Evolutionary conservation across 768 basidiomycete genomes (phyloP).

Genomic region (Rhizopogon vulgaris): DNA sequence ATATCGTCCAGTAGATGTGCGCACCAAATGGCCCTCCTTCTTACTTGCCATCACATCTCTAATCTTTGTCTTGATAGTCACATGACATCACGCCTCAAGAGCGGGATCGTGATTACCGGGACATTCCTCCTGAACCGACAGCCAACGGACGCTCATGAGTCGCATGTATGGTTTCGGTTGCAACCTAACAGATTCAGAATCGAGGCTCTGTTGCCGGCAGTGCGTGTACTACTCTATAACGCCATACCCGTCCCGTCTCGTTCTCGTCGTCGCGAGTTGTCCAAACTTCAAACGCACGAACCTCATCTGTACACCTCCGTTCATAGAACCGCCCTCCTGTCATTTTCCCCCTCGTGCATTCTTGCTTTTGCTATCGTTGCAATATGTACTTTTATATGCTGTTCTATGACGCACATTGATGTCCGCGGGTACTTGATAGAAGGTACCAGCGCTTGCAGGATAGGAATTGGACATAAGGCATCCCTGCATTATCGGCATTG

Average conservation of each 20-base stretch:
- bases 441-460: no score
- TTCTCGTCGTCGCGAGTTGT: no score
- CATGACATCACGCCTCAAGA: slow-evolving; percentile 15
- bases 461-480: no score
- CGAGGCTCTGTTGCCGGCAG: no score
- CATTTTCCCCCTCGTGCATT: not conserved
- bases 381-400: not conserved
- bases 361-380: not conserved
- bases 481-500: not conserved
- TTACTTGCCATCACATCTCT: not conserved
- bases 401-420: no score
- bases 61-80: slow-evolving; percentile 8
- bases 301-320: not conserved
- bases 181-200: no score
- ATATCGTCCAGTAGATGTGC: slow-evolving; percentile 21
- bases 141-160: slow-evolving; percentile 14
- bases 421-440: no score
- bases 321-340: not conserved
- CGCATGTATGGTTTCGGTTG: no score
- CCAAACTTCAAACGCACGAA: no score
- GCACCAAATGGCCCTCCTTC: slow-evolving; percentile 8
- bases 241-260: no score
- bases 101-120: not conserved
- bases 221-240: no score
- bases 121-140: slow-evolving; percentile 9